Percentiles rank a stretch among this genome's conserved stretches.
phyloP scores from a whole-genome alignment of 2,329 filamentous ascomycete species.

The Beauveria sp. region DNA sequence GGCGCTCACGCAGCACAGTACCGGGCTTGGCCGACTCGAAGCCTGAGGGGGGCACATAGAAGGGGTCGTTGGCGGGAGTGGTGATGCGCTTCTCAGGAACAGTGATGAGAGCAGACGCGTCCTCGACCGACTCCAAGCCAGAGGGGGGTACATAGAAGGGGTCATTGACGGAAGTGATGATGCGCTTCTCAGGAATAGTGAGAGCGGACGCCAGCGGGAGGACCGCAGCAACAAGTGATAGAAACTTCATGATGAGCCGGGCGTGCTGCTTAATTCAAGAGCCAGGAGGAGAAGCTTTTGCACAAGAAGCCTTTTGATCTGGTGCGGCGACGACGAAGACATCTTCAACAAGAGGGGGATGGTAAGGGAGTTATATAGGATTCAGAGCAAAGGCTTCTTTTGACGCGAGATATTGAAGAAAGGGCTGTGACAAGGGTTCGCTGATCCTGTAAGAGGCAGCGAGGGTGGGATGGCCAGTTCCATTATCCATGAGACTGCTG shows the following conservation, averaged over 20 bases:
- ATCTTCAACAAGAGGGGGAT: background rate
- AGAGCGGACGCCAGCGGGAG: constrained; percentile 2
- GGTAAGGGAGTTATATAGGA: background rate
- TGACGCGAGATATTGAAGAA: too few species aligned
- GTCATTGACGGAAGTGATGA: constrained; percentile 3
- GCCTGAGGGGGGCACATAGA: constrained; percentile 10
- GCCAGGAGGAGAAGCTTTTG: background rate
- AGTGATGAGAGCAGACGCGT: background rate
- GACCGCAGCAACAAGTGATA: background rate
- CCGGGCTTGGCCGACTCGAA: constrained; percentile 9
- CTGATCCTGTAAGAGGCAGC: background rate
- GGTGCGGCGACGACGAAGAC: background rate
- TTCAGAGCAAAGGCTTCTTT: background rate
- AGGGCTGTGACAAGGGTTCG: background rate
- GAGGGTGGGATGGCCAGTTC: too few species aligned
- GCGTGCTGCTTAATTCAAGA: background rate
- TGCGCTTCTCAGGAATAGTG: constrained; percentile 1
- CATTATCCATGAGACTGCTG: too few species aligned
- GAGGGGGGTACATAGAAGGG: constrained; percentile 8
- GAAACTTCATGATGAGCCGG: constrained; percentile 5
- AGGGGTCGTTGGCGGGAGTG: constrained; percentile 9
- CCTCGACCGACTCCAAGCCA: background rate
- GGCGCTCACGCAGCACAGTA: constrained; percentile 6
- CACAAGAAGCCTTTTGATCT: too few species aligned
- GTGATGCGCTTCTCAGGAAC: constrained; percentile 4